These are phyloP conservation scores for Nyctanthes arbortristis DNA, from an alignment of 257 asterid species.

Conservation along the genomic window DNA sequence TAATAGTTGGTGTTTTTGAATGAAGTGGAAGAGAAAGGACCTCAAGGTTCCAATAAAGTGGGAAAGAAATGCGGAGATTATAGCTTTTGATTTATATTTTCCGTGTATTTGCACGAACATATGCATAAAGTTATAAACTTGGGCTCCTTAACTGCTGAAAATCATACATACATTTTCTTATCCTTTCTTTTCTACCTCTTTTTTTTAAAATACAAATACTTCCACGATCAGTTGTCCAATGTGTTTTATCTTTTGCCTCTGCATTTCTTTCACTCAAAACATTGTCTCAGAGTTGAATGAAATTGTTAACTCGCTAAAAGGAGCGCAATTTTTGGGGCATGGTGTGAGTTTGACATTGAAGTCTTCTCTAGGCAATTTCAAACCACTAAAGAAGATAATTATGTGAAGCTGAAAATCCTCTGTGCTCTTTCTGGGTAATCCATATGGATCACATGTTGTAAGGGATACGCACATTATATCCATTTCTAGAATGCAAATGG, in stretches of 20 bases:
- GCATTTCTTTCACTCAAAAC: background rate
- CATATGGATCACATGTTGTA: background rate
- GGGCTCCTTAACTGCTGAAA: background rate
- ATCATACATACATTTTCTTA: background rate
- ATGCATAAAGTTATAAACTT: background rate
- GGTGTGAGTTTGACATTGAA: background rate
- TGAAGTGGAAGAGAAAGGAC: conserved; percentile 1
- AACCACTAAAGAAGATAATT: background rate
- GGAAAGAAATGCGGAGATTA: background rate
- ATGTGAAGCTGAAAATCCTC: background rate
- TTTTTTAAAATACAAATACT: background rate
- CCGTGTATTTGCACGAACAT: conserved; percentile 1
- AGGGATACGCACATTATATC: background rate
- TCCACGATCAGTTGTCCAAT: background rate
- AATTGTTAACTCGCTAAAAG: background rate
- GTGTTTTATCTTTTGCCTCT: background rate
- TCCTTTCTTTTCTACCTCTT: background rate
- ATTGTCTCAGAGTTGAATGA: background rate
- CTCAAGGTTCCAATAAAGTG: too few species aligned
- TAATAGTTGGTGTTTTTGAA: background rate
- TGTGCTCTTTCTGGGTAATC: background rate
- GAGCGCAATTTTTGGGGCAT: background rate
- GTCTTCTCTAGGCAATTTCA: background rate
- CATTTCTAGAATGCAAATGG: background rate
- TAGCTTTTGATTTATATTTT: conserved; percentile 1